A percentile compares a stretch with the other conserved stretches of the same genome.
These are phyloP conservation scores for Pichia cephalocereana DNA, from an alignment of 805 yeast species.

Conservation along the genomic window DNA sequence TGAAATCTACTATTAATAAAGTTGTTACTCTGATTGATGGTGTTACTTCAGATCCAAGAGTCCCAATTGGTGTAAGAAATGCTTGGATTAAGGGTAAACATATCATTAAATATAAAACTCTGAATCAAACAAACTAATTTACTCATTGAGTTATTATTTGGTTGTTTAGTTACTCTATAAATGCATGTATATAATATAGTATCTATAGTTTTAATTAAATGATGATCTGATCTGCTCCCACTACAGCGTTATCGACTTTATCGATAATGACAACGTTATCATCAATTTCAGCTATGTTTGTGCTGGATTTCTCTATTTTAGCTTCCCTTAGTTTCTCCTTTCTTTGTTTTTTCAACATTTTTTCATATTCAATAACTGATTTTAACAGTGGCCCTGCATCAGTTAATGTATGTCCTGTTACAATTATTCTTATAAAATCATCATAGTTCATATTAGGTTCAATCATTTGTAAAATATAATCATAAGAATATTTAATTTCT, in stretches of 20 bases:
- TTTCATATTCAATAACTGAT: background rate
- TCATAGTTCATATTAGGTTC: background rate
- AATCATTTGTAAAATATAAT: slow-evolving; percentile 1
- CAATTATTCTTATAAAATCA: background rate
- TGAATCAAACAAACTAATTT: background rate
- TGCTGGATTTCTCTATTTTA: too few relatives aligned
- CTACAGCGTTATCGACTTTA: too few relatives aligned
- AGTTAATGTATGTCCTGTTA: background rate
- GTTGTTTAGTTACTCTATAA: too few relatives aligned
- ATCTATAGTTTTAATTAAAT: too few relatives aligned
- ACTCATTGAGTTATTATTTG: too few relatives aligned
- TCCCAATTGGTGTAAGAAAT: slow-evolving; percentile 38
- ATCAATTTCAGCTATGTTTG: too few relatives aligned
- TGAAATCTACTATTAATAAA: slow-evolving; percentile 32
- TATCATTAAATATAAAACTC: slow-evolving; percentile 6
- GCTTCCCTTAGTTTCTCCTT: background rate
- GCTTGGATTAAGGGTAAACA: slow-evolving; percentile 39
- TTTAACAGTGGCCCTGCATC: slow-evolving; percentile 1
- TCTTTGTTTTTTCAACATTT: background rate
- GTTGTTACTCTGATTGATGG: slow-evolving; percentile 27
- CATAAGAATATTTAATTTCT: background rate
- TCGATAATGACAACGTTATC: too few relatives aligned
- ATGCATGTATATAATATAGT: too few relatives aligned
- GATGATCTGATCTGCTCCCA: too few relatives aligned
- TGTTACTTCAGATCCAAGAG: slow-evolving; percentile 38